Conservation (phyloP, 495 filamentous ascomycete genomes). For the Wilcoxina mikolae region DNA sequence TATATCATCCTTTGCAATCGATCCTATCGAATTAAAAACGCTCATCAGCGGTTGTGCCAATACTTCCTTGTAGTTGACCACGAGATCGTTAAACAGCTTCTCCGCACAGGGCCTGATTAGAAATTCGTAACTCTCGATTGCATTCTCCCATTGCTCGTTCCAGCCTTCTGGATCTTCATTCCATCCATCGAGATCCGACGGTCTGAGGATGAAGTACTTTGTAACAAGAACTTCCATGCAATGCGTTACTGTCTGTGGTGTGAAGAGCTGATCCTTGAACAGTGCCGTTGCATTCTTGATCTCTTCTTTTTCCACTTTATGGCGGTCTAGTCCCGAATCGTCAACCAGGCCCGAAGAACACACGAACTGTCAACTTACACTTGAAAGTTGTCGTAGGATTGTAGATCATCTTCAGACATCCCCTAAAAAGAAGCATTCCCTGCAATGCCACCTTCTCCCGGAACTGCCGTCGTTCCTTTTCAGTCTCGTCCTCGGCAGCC, state of each 20-base stretch:
- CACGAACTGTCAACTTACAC: conserved; percentile 29
- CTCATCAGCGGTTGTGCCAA: conserved; percentile 58
- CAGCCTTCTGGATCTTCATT: conserved; percentile 84
- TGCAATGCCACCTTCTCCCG: conserved; percentile 64
- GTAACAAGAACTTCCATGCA: conserved; percentile 73
- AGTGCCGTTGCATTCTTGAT: conserved; percentile 43
- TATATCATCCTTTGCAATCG: conserved; percentile 53
- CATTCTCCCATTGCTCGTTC: conserved; percentile 69
- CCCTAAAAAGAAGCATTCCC: conserved; percentile 67
- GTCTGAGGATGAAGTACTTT: conserved; percentile 75
- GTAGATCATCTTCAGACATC: conserved; percentile 70
- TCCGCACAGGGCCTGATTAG: conserved; percentile 80
- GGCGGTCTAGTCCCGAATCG: conserved; percentile 35
- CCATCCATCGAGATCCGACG: conserved; percentile 75
- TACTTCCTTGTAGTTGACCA: conserved; percentile 69
- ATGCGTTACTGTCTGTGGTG: conserved; percentile 54
- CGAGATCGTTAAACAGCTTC: conserved; percentile 80
- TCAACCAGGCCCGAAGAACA: conserved; percentile 1
- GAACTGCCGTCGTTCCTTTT: conserved; percentile 39
- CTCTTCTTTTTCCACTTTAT: conserved; percentile 36
- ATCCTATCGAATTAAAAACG: conserved; percentile 61
- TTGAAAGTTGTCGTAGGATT: conserved; percentile 65
- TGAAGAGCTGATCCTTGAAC: conserved; percentile 53
- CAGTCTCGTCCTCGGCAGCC: conserved; percentile 24
- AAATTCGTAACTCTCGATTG: conserved; percentile 71